Evolutionary conservation across 768 basidiomycete species (phyloP), one percentile per base, ranked within the genome.

Genomic region (Rhizopogon vesiculosus): DNA sequence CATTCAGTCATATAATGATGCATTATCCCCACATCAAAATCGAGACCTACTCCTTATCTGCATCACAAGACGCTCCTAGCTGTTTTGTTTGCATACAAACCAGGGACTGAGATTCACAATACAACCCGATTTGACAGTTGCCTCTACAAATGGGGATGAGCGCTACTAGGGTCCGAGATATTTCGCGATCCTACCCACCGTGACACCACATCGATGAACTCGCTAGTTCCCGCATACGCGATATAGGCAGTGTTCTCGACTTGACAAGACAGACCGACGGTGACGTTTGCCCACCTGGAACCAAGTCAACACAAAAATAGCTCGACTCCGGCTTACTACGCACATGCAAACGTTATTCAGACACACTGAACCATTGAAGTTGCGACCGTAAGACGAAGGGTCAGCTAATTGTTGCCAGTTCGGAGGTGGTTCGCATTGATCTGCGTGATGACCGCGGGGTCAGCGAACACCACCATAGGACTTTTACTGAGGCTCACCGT

Each of bases 281-380:
- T 88, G 31, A 76, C 81, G 63, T 94, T 91, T 8, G 93, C 86
- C 79, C 82, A 93, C 79, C 90, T 91, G 59, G 39, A 49, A 31
- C 42, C 46, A 8, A 49, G 54, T 31, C 44, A 43, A 18, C 39
- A 18, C 42, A 22, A 8, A 25, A 59, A 38, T 45, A 10, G 15
- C 18, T 7, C n/a, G 8, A 42, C 9, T 12, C 18, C 5, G 42
- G 29, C 13, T 41, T 35, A 1, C 25, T 22, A 76, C 86, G 39
- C 66, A 93, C 91, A 86, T 84, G 88, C 93, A 94, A 3, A 78
- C 68, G 64, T 85, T 86, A 64, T 91, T 89, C 50, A 96, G 77
- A 67, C 93, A 95, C 18, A 93, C 77, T 3, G 89, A 83, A 29
- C 92, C 92, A 64, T 95, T 91, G 58, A 84, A 74, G 68, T 94